Evolutionary conservation across 1,284 basidiomycete species (phyloP).

Genomic region (Tylopilus sp.): DNA sequence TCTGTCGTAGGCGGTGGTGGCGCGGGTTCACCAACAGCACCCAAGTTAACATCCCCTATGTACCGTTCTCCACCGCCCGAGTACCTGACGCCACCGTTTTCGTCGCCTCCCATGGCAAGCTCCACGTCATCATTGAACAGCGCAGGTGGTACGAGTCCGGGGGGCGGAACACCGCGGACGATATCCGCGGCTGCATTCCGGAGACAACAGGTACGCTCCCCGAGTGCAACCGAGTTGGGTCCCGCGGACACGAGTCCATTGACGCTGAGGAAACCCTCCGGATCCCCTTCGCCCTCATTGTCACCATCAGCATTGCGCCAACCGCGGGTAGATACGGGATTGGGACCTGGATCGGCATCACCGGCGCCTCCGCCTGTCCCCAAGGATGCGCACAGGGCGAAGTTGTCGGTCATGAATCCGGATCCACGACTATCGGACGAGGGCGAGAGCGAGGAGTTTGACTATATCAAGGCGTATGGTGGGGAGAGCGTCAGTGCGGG

Average conservation of each 20-base stretch:
- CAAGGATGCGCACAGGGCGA: constrained; percentile 21
- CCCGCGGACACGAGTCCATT: constrained; percentile 45
- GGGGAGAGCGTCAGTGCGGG: constrained; percentile 13
- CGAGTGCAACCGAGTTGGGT: constrained; percentile 17
- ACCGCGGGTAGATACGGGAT: not conserved
- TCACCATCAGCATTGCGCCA: not conserved
- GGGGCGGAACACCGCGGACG: constrained; percentile 38
- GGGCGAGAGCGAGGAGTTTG: constrained; percentile 44
- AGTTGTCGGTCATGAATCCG: constrained; percentile 30
- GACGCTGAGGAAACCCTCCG: constrained; percentile 36
- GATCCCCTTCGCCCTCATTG: constrained; percentile 10
- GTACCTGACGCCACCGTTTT: constrained; percentile 30
- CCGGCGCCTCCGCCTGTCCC: constrained; percentile 37
- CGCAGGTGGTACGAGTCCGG: constrained; percentile 10
- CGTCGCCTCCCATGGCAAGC: constrained; percentile 26
- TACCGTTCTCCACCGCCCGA: constrained; percentile 39
- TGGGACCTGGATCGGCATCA: constrained; percentile 6
- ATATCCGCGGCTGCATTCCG: constrained; percentile 74
- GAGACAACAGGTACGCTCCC: constrained; percentile 43
- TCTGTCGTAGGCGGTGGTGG: not conserved
- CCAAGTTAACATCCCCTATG: constrained; percentile 27
- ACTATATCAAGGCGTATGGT: constrained; percentile 55
- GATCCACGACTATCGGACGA: constrained; percentile 35
- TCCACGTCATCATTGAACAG: constrained; percentile 36
- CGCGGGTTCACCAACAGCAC: not conserved